Evolutionary conservation across 257 asterid species (phyloP).

Genomic region (Solanum pinnatisectum): DNA sequence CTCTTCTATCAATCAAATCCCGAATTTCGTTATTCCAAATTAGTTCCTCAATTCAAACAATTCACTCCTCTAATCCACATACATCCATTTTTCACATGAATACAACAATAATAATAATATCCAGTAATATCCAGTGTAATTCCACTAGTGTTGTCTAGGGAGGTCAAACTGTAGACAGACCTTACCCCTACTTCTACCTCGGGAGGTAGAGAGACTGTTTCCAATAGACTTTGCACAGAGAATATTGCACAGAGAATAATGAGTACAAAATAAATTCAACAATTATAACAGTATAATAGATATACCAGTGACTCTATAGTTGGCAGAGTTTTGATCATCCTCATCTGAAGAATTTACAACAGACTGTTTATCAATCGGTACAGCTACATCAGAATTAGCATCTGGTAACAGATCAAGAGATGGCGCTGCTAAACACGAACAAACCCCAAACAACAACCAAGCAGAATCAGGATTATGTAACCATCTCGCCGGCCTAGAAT

Average conservation of each 20-base stretch:
- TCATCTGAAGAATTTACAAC: not conserved
- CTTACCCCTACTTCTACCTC: too few species aligned
- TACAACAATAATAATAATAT: not conserved
- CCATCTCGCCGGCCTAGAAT: constrained; percentile 90
- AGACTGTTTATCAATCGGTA: not conserved
- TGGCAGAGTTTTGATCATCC: constrained; percentile 7
- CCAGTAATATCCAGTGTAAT: not conserved
- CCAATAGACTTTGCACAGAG: too few species aligned
- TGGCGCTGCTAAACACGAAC: constrained; percentile 31
- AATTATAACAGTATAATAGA: not conserved
- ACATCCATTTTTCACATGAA: not conserved
- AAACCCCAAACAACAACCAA: constrained; percentile 73
- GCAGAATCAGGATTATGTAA: constrained; percentile 73
- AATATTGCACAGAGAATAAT: too few species aligned
- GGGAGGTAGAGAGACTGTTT: too few species aligned
- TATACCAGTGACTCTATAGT: constrained; percentile 55
- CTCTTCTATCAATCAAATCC: not conserved
- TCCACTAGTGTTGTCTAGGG: not conserved
- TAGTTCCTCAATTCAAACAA: not conserved
- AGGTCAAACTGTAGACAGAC: not conserved
- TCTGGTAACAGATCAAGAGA: constrained; percentile 17
- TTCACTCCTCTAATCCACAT: not conserved
- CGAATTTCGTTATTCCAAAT: not conserved
- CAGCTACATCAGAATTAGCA: constrained; percentile 7
- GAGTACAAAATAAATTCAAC: not conserved